phyloP scores from a whole-genome alignment of 78 protist genomes.

The Dictyostelium discoideum region DNA sequence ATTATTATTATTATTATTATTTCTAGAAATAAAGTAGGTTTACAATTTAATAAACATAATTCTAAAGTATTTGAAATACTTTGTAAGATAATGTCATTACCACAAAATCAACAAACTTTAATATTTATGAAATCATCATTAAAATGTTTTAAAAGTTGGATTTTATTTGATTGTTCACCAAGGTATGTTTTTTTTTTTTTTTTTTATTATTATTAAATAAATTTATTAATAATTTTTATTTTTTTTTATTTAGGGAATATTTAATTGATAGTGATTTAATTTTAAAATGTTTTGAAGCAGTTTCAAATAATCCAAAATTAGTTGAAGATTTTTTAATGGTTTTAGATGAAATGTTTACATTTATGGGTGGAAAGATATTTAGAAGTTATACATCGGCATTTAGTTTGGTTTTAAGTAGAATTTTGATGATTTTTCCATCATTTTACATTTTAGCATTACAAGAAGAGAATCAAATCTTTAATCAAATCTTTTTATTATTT shows the following conservation, averaged over 20 bases:
- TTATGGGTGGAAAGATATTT: conserved; percentile 66
- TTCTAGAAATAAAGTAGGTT: conserved; percentile 23
- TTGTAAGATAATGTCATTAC: neutral
- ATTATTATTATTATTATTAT: neutral
- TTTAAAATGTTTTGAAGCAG: conserved; percentile 29
- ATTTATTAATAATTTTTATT: neutral
- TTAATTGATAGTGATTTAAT: conserved; percentile 1
- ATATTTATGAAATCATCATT: conserved; percentile 14
- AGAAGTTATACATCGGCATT: conserved; percentile 38
- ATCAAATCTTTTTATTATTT: conserved; percentile 39
- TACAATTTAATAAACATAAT: neutral
- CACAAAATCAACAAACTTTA: neutral
- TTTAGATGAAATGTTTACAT: conserved; percentile 54
- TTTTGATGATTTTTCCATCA: conserved; percentile 5
- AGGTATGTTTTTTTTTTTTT: neutral
- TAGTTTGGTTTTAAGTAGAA: neutral
- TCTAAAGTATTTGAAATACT: neutral
- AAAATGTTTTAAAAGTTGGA: conserved; percentile 64
- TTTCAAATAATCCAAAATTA: conserved; percentile 26
- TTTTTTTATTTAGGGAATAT: neutral
- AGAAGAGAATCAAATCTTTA: conserved; percentile 36
- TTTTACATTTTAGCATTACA: conserved; percentile 9
- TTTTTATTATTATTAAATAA: neutral
- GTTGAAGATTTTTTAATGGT: conserved; percentile 64
- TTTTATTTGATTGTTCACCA: conserved; percentile 42